Conservation (phyloP, 768 basidiomycete species). For the Lactarius indigo region DNA sequence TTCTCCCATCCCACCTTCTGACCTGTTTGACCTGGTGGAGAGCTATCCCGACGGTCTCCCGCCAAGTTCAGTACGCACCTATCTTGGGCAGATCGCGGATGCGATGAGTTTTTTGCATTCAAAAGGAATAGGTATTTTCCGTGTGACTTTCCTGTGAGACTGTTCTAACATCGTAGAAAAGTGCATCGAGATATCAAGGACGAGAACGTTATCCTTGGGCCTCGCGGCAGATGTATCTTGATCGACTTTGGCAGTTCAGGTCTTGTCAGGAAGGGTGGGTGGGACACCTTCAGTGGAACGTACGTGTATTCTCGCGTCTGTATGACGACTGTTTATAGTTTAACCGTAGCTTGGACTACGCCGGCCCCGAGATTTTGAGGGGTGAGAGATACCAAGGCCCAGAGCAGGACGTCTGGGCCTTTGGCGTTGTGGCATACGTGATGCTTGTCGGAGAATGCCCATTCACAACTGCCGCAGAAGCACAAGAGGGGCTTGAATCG, state of each 20-base stretch:
- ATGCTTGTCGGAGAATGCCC: constrained; percentile 90
- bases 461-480: constrained; percentile 86
- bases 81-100: constrained; percentile 92
- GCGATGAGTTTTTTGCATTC: constrained; percentile 85
- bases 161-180: constrained; percentile 30
- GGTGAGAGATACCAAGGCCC: constrained; percentile 95
- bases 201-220: constrained; percentile 87
- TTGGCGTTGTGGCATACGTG: constrained; percentile 95
- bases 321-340: constrained; percentile 23
- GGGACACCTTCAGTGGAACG: constrained; percentile 92
- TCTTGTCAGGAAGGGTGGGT: constrained; percentile 74
- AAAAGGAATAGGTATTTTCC: constrained; percentile 76
- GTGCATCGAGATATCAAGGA: constrained; percentile 99
- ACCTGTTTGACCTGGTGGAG: constrained; percentile 96
- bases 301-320: constrained; percentile 41
- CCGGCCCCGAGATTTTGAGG: constrained; percentile 92
- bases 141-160: constrained; percentile 1
- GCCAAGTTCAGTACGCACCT: constrained; percentile 66
- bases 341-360: constrained; percentile 74
- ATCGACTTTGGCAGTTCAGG: constrained; percentile 98
- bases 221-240: constrained; percentile 77
- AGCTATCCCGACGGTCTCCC: constrained; percentile 82
- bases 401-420: constrained; percentile 98
- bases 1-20: constrained; percentile 58
- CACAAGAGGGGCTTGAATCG: constrained; percentile 76